These are phyloP conservation scores for Begonia fuchsioides DNA, from an alignment of 306 rosid species.

Conservation along the genomic window DNA sequence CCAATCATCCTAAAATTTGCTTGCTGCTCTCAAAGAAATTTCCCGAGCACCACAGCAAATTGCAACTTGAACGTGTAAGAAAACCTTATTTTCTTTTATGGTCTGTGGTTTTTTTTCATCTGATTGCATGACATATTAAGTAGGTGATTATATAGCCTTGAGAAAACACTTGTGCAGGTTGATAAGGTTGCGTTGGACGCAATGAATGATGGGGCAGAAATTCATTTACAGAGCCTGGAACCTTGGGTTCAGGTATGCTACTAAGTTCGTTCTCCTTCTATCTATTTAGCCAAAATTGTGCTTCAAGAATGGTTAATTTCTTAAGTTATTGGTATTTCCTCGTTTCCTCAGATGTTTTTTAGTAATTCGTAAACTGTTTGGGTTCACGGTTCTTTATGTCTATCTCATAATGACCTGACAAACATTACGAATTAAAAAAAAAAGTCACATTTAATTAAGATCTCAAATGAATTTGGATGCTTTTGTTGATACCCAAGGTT, in stretches of 20 bases:
- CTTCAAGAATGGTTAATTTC: neutral
- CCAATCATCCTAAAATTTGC: conserved; percentile 72
- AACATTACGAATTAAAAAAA: too few species aligned
- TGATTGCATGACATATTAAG: neutral
- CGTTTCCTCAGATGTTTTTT: too few species aligned
- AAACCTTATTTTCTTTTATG: neutral
- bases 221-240: conserved; percentile 80
- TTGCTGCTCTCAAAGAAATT: conserved; percentile 83
- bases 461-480: too few species aligned
- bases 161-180: conserved; percentile 47
- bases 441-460: too few species aligned
- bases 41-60: conserved; percentile 87
- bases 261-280: conserved; percentile 4
- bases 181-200: conserved; percentile 84
- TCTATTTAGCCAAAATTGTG: conserved; percentile 2
- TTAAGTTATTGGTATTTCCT: too few species aligned
- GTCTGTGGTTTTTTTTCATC: neutral
- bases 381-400: too few species aligned
- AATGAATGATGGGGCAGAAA: conserved; percentile 79
- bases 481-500: too few species aligned
- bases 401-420: too few species aligned
- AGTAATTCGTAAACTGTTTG: too few species aligned
- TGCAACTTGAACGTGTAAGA: conserved; percentile 97
- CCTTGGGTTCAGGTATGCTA: conserved; percentile 89
- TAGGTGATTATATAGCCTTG: conserved; percentile 1